A percentile compares a stretch with the other conserved stretches of the same genome.
Conservation (phyloP, 441 rosid species). For the Kokia cookei region DNA sequence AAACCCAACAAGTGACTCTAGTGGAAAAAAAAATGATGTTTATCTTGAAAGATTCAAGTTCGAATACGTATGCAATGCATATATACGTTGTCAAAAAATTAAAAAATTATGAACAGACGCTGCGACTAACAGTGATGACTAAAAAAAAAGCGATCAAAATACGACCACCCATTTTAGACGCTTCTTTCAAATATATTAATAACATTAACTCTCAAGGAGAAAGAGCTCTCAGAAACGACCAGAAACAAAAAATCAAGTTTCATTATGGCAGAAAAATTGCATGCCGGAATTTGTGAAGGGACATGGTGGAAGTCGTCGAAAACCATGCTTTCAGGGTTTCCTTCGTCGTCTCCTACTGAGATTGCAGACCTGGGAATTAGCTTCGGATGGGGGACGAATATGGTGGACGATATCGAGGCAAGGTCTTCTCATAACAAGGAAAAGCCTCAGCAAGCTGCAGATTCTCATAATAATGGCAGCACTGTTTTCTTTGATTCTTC, state of each 20-base stretch:
- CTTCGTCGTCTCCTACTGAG: slow-evolving; percentile 42
- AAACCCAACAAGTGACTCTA: too few relatives aligned
- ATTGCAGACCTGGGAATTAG: slow-evolving; percentile 21
- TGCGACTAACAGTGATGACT: too few relatives aligned
- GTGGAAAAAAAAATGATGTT: too few relatives aligned
- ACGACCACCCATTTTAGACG: too few relatives aligned
- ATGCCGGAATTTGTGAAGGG: slow-evolving; percentile 48
- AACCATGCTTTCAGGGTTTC: slow-evolving; percentile 30
- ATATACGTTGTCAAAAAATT: too few relatives aligned
- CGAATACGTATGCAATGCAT: too few relatives aligned
- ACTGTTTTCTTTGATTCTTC: slow-evolving; percentile 50
- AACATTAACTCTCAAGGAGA: not conserved
- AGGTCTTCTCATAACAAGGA: slow-evolving; percentile 18
- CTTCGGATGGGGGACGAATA: slow-evolving; percentile 28
- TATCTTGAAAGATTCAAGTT: too few relatives aligned
- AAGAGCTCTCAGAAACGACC: not conserved
- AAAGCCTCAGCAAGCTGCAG: slow-evolving; percentile 21
- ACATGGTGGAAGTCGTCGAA: slow-evolving; percentile 69
- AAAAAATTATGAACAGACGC: too few relatives aligned
- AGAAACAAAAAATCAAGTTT: not conserved
- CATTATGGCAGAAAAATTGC: slow-evolving; percentile 72
- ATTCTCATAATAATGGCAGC: slow-evolving; percentile 54
- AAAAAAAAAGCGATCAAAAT: too few relatives aligned
- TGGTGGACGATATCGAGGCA: slow-evolving; percentile 24
- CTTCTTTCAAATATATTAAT: not conserved